Evolutionary conservation across 306 rosid species (phyloP).

Genomic region (Rosa persica): DNA sequence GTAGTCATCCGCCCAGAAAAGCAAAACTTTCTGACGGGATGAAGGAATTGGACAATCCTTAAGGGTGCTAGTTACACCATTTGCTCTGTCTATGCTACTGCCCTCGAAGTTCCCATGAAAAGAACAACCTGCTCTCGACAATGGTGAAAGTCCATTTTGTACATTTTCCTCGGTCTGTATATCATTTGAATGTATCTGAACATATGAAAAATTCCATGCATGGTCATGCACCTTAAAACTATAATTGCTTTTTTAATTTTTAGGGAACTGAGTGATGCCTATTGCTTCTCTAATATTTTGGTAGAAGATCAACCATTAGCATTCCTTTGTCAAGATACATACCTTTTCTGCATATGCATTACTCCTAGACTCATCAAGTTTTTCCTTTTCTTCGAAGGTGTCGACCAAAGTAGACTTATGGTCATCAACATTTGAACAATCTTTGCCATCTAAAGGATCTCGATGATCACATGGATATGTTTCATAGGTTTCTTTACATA

Average conservation of each 20-base stretch:
- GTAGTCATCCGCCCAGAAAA: slow-evolving; percentile 74
- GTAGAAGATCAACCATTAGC: slow-evolving; percentile 18
- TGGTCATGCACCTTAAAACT: background rate
- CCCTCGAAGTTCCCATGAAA: slow-evolving; percentile 28
- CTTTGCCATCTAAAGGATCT: slow-evolving; percentile 40
- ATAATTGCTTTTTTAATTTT: background rate
- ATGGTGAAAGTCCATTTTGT: slow-evolving; percentile 6
- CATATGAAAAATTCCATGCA: slow-evolving; percentile 16
- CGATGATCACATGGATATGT: slow-evolving; percentile 25
- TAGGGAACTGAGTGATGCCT: background rate
- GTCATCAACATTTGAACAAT: slow-evolving; percentile 31
- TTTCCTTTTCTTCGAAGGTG: slow-evolving; percentile 36
- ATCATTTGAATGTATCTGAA: slow-evolving; percentile 27
- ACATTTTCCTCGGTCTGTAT: background rate
- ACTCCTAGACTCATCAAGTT: slow-evolving; percentile 16
- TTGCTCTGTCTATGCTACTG: slow-evolving; percentile 25
- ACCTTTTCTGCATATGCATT: slow-evolving; percentile 24
- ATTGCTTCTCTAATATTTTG: too few species aligned
- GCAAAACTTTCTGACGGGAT: slow-evolving; percentile 35
- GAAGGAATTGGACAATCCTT: slow-evolving; percentile 33
- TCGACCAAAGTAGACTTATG: slow-evolving; percentile 27
- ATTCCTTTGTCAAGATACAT: slow-evolving; percentile 16
- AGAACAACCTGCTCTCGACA: slow-evolving; percentile 36
- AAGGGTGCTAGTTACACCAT: slow-evolving; percentile 19
- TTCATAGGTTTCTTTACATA: slow-evolving; percentile 34